Percentiles rank a stretch among this genome's conserved stretches.
Evolutionary conservation across 495 filamentous ascomycete species (phyloP).

Genomic region (Letharia columbiana): DNA sequence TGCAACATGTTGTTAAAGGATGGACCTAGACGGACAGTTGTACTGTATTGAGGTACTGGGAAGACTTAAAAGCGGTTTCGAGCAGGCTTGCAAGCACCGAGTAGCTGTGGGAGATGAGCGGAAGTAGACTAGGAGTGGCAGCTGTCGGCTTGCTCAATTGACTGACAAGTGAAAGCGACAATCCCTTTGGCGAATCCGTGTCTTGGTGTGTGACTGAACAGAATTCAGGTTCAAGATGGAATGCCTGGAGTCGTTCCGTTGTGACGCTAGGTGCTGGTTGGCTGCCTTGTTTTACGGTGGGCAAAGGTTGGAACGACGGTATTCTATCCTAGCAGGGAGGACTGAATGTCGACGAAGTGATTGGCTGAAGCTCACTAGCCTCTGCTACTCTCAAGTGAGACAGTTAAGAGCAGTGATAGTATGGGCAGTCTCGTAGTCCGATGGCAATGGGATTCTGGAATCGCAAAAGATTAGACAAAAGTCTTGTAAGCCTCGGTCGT

Average conservation of each 20-base stretch:
- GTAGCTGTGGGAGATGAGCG: background rate
- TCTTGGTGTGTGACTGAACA: background rate
- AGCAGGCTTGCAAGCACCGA: background rate
- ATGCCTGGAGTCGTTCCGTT: background rate
- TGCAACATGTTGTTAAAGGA: background rate
- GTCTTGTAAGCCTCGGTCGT: background rate
- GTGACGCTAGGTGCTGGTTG: background rate
- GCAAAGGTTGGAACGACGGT: background rate
- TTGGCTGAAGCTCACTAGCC: background rate
- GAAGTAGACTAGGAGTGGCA: background rate
- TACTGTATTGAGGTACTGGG: background rate
- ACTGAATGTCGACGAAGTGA: background rate
- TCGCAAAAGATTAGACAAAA: background rate
- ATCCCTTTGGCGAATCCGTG: background rate
- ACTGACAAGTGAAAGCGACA: background rate
- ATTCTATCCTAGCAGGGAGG: background rate
- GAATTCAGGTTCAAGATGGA: background rate
- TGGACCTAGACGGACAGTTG: background rate
- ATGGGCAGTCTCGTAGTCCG: background rate
- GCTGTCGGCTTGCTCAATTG: background rate
- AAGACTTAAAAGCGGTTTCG: background rate
- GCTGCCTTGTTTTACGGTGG: background rate
- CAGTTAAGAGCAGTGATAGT: background rate
- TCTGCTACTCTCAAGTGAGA: background rate
- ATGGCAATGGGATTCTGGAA: background rate